A percentile compares a stretch with the other conserved stretches of the same genome.
phyloP scores from a whole-genome alignment of 768 basidiomycete genomes.

The Pulveroboletus sp. region DNA sequence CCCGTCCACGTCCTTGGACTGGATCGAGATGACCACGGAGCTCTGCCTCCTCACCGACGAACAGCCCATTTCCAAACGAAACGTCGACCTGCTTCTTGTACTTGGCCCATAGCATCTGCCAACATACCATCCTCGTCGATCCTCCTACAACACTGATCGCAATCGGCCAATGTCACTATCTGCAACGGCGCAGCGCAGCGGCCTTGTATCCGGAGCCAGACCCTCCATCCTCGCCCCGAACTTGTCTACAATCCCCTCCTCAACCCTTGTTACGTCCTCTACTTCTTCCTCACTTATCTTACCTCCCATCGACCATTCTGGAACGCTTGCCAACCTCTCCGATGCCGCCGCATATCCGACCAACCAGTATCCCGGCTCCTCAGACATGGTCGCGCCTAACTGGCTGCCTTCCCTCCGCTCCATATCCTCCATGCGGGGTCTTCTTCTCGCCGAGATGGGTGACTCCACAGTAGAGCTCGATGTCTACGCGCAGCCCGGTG shows the following conservation, averaged over 20 bases:
- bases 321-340: constrained; percentile 11
- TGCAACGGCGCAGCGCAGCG: not conserved
- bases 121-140: constrained; percentile 1
- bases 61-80: constrained; percentile 23
- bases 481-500: constrained; percentile 28
- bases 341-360: constrained; percentile 16
- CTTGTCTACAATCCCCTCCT: constrained; percentile 28
- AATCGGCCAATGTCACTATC: constrained; percentile 12
- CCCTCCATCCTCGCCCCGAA: constrained; percentile 15
- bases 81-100: constrained; percentile 4
- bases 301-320: constrained; percentile 12
- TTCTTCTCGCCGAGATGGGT: constrained; percentile 44
- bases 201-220: constrained; percentile 5
- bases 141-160: constrained; percentile 8
- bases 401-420: constrained; percentile 32
- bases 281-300: constrained; percentile 24
- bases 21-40: constrained; percentile 15
- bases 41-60: not conserved
- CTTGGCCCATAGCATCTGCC: constrained; percentile 13
- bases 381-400: constrained; percentile 2
- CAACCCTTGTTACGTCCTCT: constrained; percentile 20
- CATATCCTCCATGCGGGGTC: constrained; percentile 41
- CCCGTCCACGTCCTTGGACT: not conserved
- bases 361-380: constrained; percentile 5
- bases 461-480: constrained; percentile 45